Base-by-base conservation (phyloP, 352 stramenopile genomes). In the Phytophthora pini region DNA sequence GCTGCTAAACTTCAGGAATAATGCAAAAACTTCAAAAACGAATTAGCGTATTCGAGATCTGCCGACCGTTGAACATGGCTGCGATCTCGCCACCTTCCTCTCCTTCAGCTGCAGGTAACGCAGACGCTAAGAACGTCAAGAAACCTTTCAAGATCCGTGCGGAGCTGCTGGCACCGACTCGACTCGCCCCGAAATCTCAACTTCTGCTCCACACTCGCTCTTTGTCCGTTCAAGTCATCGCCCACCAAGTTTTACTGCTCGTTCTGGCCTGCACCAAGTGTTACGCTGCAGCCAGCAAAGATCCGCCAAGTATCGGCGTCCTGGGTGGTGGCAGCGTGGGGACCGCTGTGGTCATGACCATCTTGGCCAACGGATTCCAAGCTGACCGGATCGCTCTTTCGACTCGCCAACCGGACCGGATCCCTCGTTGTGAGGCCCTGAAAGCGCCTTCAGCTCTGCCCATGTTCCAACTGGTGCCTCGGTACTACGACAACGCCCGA, bases 401-500 rank as follows among this genome's bases (percentile, higher is more conserved):
- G 1, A 90, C 81, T 12, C 79, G 84, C 6, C 79, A 90, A 60
- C 80, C 84, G 3, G 76, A 92, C 20, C 66, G 77, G 0, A 51
- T 79, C 2, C 76, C 72, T 1, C 75, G 72, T 20, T 86, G 75
- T 31, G 70, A 82, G 22, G 73, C 55, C 5, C 48, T 87, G 20
- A 53, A 65, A 52, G 51, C 54, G 1, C 48, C 64, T 4, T 69
- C 58, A 7, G 55, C 61, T 5, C 49, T 76, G 12, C 43, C 60
- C 11, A 47, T 77, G 46, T 84, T 81, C 48, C 70, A 88, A 27
- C 32, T 64, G 15, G 57, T 89, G 10, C 5, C 58, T 41, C 76
- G 78, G 15, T 81, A 80, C 68, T 80, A 84, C 52, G 81, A 92
- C 67, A 92, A 90, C 22, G 70, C 74, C 12, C 76, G 83, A 7